Conservation (phyloP, 768 basidiomycete species). For the Mycena metata region DNA sequence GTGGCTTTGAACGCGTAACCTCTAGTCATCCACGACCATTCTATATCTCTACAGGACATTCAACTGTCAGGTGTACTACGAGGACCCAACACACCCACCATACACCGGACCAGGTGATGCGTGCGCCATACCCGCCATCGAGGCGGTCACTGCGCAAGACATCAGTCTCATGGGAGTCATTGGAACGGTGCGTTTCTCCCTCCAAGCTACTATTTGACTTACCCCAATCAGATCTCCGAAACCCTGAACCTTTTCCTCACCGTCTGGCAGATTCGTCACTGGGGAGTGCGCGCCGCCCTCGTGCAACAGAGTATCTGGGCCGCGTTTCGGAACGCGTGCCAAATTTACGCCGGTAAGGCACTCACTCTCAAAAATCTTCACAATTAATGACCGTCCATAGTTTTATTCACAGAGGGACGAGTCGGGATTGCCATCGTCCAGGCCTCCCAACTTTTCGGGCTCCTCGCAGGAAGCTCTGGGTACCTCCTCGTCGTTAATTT, state of each 20-base stretch:
- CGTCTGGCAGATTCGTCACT: constrained; percentile 34
- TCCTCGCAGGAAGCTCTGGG: constrained; percentile 27
- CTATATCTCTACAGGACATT: constrained; percentile 29
- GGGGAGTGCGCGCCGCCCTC: constrained; percentile 30
- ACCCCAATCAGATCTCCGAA: constrained; percentile 23
- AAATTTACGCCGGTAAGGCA: constrained; percentile 35
- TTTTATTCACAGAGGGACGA: constrained; percentile 12
- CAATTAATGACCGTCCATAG: no score
- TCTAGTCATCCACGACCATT: constrained; percentile 19
- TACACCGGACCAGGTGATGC: constrained; percentile 29
- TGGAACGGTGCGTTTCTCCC: constrained; percentile 6
- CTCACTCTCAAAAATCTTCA: no score
- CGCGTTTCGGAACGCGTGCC: constrained; percentile 26
- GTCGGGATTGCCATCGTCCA: constrained; percentile 30
- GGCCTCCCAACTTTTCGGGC: constrained; percentile 24
- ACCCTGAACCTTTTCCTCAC: constrained; percentile 28
- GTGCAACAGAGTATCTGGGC: constrained; percentile 37
- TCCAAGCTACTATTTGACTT: neutral
- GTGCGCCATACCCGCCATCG: constrained; percentile 30
- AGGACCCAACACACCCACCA: constrained; percentile 27
- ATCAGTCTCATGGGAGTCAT: constrained; percentile 28
- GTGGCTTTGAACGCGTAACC: no score
- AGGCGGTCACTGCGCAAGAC: constrained; percentile 26
- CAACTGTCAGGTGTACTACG: constrained; percentile 34
- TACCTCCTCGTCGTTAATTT: constrained; percentile 30